phyloP scores from a whole-genome alignment of 805 yeast species.

The Nakazawaea wickerhamii region DNA sequence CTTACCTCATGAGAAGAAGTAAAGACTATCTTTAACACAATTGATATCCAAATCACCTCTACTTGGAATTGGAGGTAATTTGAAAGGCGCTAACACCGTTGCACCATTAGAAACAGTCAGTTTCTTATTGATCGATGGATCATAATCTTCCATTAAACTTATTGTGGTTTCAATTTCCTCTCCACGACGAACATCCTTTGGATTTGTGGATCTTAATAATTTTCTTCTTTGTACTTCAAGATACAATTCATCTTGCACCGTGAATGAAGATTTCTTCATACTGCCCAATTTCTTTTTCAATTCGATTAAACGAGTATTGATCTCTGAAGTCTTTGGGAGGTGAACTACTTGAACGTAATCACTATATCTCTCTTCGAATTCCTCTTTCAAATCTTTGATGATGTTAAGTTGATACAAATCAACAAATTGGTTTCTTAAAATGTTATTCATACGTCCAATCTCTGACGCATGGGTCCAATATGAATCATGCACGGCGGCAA shows the following conservation, averaged over 20 bases:
- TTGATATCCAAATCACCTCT: constrained; percentile 82
- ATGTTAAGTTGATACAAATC: constrained; percentile 69
- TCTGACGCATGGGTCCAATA: constrained; percentile 97
- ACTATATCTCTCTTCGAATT: constrained; percentile 75
- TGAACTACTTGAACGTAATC: constrained; percentile 59
- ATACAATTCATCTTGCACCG: constrained; percentile 67
- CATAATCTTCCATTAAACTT: constrained; percentile 40
- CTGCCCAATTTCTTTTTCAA: constrained; percentile 44
- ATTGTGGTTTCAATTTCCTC: constrained; percentile 63
- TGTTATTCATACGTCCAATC: constrained; percentile 62
- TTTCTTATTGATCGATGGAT: constrained; percentile 20
- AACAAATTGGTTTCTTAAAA: constrained; percentile 75
- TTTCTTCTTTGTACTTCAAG: constrained; percentile 62
- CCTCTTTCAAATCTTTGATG: constrained; percentile 63
- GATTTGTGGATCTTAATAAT: constrained; percentile 47
- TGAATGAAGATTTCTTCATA: constrained; percentile 48
- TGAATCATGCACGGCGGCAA: constrained; percentile 96
- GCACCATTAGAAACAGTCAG: constrained; percentile 15
- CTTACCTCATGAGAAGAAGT: constrained; percentile 55
- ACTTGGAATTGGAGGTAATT: constrained; percentile 66
- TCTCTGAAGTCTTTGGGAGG: constrained; percentile 46
- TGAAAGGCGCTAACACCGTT: constrained; percentile 60
- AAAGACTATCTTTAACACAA: constrained; percentile 64
- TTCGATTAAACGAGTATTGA: constrained; percentile 43
- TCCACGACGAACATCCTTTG: constrained; percentile 44